These are phyloP conservation scores for Lecanosticta acicola DNA, from an alignment of 2,329 filamentous ascomycete species.

Conservation along the genomic window DNA sequence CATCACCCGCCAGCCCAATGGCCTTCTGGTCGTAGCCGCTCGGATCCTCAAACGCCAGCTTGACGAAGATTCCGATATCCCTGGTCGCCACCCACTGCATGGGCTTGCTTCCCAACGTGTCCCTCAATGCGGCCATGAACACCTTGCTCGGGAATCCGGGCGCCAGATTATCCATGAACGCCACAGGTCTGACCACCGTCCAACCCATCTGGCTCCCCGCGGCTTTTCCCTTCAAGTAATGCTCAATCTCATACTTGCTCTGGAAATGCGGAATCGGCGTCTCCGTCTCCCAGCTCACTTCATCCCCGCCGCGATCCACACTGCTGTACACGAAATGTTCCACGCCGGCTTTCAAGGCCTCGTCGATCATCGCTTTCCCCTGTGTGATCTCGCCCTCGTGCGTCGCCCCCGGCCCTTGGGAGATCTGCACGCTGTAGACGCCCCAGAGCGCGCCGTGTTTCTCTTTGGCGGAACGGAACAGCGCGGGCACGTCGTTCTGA, in stretches of 20 bases:
- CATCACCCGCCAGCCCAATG: conserved; percentile 50
- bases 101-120: conserved; percentile 16
- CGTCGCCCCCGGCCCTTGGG: conserved; percentile 33
- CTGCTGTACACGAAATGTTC: conserved; percentile 56
- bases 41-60: conserved; percentile 41
- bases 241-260: conserved; percentile 56
- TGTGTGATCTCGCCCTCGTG: conserved; percentile 47
- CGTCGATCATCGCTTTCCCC: conserved; percentile 55
- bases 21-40: conserved; percentile 42
- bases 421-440: conserved; percentile 19
- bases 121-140: conserved; percentile 43
- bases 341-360: conserved; percentile 50
- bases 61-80: conserved; percentile 47
- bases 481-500: conserved; percentile 45
- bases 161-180: conserved; percentile 57
- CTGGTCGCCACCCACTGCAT: conserved; percentile 36
- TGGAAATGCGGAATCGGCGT: conserved; percentile 59
- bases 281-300: conserved; percentile 45
- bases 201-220: conserved; percentile 46
- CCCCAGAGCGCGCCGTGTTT: conserved; percentile 27
- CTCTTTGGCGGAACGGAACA: conserved; percentile 44
- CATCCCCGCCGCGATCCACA: conserved; percentile 52
- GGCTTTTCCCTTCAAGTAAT: conserved; percentile 47
- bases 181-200: conserved; percentile 57
- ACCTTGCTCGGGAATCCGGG: conserved; percentile 45